phyloP scores from a whole-genome alignment of 164 flowering plant genomes.

The Annona squamosa region DNA sequence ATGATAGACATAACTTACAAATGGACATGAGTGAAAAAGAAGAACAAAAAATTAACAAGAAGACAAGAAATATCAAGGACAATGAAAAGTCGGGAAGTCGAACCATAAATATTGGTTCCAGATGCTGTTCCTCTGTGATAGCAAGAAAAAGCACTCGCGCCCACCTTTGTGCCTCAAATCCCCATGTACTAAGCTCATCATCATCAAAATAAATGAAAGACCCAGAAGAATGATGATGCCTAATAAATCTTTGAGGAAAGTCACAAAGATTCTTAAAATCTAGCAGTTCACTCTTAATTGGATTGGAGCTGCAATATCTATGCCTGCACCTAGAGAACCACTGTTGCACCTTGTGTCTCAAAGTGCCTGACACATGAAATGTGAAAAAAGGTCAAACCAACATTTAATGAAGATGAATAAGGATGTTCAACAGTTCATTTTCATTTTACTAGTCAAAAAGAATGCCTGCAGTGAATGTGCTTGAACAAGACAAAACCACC shows the following conservation, averaged over 20 bases:
- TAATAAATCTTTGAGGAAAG: slow-evolving; percentile 45
- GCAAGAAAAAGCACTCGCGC: slow-evolving; percentile 67
- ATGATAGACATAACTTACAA: slow-evolving; percentile 2
- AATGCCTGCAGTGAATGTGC: not conserved
- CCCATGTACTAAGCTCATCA: slow-evolving; percentile 74
- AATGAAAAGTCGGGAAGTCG: slow-evolving; percentile 9
- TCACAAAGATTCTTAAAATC: slow-evolving; percentile 38
- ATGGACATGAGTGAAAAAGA: not conserved
- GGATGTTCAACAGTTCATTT: not conserved
- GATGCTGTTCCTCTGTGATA: slow-evolving; percentile 36
- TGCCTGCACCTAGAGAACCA: slow-evolving; percentile 49
- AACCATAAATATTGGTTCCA: slow-evolving; percentile 52
- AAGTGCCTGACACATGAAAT: slow-evolving; percentile 38
- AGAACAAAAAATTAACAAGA: not conserved
- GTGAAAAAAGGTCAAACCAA: slow-evolving; percentile 2
- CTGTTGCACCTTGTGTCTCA: slow-evolving; percentile 39
- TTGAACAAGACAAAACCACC: too few relatives aligned
- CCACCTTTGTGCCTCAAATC: slow-evolving; percentile 66
- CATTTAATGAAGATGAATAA: not conserved
- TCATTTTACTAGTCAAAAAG: not conserved
- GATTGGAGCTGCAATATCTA: slow-evolving; percentile 15
- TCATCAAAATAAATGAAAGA: slow-evolving; percentile 47
- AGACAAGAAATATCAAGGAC: not conserved
- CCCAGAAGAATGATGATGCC: slow-evolving; percentile 13
- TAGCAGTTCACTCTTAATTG: slow-evolving; percentile 12